Base-by-base conservation (phyloP, 768 basidiomycete species). In the Hysterangium stoloniferum region DNA sequence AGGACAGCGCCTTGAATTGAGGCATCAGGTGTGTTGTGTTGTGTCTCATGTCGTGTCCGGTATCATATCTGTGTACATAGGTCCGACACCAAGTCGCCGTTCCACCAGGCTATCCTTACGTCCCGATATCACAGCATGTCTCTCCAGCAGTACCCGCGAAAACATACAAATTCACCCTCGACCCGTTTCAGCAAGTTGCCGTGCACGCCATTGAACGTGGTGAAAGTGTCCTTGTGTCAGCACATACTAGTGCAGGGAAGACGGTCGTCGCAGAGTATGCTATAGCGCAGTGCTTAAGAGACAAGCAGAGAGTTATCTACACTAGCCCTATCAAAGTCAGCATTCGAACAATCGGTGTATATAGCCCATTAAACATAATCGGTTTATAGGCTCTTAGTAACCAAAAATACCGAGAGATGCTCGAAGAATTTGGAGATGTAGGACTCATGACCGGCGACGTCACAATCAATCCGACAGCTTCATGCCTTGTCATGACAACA, bases 231-330 rank as follows among this genome's bases (percentile, higher is more conserved):
- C 74, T 99, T 45, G 96, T 99, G 13, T 97, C 95, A 20, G 96
- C 96, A 0, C 96, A 99, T 71, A 99, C 96, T 4, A 94, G 90
- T 68, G 96, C 96, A 31, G 96, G 96, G 61, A 99, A 99, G 71
- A 99, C 96, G 2, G 96, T 98, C 55, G 96, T 99, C 54, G 96
- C 96, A 40, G 96, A 99, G 72, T 99, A 98, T 67, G 96, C 96
- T 40, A 98, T 99, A 62, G 96, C 96, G 0, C 90, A 92, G 65
- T 94, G 89, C 75, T 71, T 99, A 59, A 83, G 82, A 66, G 84
- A 86, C 62, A 92, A 91, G 62, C 89, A 96, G 69, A 77, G 96
- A 66, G 95, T 98, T 59, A 96, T 98, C 55, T 99, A 99, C 70
- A 99, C 96, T 20, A 93, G 89, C 77, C 96, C 96, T 49, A 99